These are phyloP conservation scores for Ophiocordyceps camponoti-saundersi DNA, from an alignment of 2,329 filamentous ascomycete genomes.

Conservation along the genomic window DNA sequence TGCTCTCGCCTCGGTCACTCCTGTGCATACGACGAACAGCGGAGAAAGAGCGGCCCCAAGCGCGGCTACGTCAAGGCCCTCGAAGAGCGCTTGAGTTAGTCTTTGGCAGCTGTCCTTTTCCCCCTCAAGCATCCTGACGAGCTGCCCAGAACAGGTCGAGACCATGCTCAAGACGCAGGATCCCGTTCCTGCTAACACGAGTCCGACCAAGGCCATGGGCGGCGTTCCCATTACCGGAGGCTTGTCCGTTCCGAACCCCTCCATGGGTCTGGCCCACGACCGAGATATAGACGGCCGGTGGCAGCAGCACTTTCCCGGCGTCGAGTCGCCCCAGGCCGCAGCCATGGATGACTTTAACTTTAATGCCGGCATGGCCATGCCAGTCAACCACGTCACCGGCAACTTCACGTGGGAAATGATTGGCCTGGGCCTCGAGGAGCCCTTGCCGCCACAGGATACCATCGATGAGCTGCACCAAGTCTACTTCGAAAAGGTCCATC, in stretches of 20 bases:
- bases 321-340: slow-evolving; percentile 32
- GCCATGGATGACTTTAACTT: slow-evolving; percentile 43
- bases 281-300: slow-evolving; percentile 32
- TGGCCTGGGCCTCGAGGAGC: slow-evolving; percentile 40
- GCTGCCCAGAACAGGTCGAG: slow-evolving; percentile 66
- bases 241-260: slow-evolving; percentile 22
- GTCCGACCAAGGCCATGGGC: slow-evolving; percentile 14
- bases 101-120: background rate
- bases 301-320: slow-evolving; percentile 30
- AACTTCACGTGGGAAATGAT: slow-evolving; percentile 69
- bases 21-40: slow-evolving; percentile 81
- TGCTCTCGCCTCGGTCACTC: slow-evolving; percentile 74
- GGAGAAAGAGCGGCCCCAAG: slow-evolving; percentile 89
- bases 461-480: slow-evolving; percentile 79
- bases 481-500: slow-evolving; percentile 83
- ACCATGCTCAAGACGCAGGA: slow-evolving; percentile 69
- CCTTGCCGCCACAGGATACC: slow-evolving; percentile 38
- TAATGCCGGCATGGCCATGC: slow-evolving; percentile 28
- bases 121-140: background rate
- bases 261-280: slow-evolving; percentile 27
- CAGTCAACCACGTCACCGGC: slow-evolving; percentile 30
- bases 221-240: slow-evolving; percentile 8
- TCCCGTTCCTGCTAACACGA: slow-evolving; percentile 6
- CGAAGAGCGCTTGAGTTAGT: slow-evolving; percentile 77
- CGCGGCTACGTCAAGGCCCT: slow-evolving; percentile 87